These are phyloP conservation scores for Phialophora expanda DNA, from an alignment of 2,329 filamentous ascomycete species.

Conservation along the genomic window DNA sequence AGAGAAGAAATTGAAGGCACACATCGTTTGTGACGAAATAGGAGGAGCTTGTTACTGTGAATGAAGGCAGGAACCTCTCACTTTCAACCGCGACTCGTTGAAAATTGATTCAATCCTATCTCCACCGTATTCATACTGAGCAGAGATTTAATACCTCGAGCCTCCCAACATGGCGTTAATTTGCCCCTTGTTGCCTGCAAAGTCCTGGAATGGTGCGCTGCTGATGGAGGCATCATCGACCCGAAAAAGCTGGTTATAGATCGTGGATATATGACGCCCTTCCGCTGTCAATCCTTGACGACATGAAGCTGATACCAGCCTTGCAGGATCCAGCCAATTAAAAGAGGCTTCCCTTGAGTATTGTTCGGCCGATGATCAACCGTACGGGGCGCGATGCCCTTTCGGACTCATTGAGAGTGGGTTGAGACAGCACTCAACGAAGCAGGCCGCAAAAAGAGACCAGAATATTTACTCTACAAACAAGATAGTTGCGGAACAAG, in stretches of 20 bases:
- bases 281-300: background rate
- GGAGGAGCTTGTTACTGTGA: background rate
- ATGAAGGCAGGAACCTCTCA: constrained; percentile 3
- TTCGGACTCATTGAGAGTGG: background rate
- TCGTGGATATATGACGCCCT: background rate
- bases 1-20: background rate
- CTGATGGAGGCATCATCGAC: background rate
- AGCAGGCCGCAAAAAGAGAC: background rate
- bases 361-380: background rate
- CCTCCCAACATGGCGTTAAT: background rate
- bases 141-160: background rate
- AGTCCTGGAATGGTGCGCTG: background rate
- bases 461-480: background rate
- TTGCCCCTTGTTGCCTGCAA: background rate
- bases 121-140: background rate
- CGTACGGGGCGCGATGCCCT: background rate
- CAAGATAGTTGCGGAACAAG: background rate
- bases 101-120: background rate
- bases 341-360: background rate
- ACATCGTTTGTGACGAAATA: constrained; percentile 1
- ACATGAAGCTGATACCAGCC: background rate
- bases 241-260: background rate
- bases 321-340: background rate
- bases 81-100: background rate
- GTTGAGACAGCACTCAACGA: background rate